Evolutionary conservation across 192 early-diverging fungal genomes (phyloP), one percentile per base, ranked within the genome.

Genomic region (Obelidium mucronatum): DNA sequence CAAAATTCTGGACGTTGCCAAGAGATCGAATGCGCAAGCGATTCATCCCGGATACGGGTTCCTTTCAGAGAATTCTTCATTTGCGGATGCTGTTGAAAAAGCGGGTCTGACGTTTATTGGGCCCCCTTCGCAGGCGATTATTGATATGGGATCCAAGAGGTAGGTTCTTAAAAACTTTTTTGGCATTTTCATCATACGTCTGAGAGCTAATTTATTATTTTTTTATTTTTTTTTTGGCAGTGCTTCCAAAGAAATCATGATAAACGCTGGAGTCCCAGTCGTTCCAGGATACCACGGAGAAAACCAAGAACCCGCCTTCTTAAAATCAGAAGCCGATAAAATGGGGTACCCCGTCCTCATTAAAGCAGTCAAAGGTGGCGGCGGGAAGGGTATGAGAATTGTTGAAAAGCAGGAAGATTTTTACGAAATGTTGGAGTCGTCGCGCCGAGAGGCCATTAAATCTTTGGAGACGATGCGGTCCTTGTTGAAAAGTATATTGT

Each of bases 1-100:
- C 54, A 90, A 90, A 55, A 97, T 98, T 39, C 82, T 98, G 26
- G 82, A 91, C n/a, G 91, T 94, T 2, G 93, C 92, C 31, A 85
- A 87, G 63, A 73, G 72, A 54, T 91, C 88, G 37, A 92, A 92
- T 26, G 91, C 95, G 35, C 94, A 95, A 86, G 97, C 96, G 30
- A 92, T 98, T 65, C 97, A 98, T 72, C 97, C 97, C 0, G 97
- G 97, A 37, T 98, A 97, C 81, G 97, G 97, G 15, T 98, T 98
- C 80, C 85, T 98, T 52, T 96, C 94, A 0, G 97, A 98, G 76
- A 97, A 96, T 81, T 88, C 93, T 0, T 86, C 81, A n/a, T 98
- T 98, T 87, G 93, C 94, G 1, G 89, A 93, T 28, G 79, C 81
- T 44, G 84, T 97, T 3, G 85, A 76, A 2, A 79, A 80, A 51